A percentile compares a stretch with the other conserved stretches of the same genome.
Conservation (phyloP, 2,329 filamentous ascomycete genomes). For the Calonectria multiphialidica region DNA sequence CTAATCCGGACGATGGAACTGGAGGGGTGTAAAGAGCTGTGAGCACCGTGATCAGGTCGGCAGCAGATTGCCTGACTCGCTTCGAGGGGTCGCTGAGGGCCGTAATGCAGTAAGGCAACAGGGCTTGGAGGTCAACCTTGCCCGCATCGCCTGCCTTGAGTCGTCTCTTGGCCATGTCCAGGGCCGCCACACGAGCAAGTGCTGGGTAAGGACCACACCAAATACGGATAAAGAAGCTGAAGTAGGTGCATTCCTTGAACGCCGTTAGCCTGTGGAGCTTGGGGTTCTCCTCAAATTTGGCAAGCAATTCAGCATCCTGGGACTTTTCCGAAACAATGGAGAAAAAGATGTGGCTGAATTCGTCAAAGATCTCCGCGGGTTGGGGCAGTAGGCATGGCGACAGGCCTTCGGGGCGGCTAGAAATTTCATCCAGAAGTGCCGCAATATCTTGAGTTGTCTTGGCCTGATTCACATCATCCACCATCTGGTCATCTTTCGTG, state of each 20-base stretch:
- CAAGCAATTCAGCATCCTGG: constrained; percentile 53
- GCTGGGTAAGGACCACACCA: constrained; percentile 81
- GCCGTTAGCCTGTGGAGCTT: constrained; percentile 67
- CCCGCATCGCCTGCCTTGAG: constrained; percentile 64
- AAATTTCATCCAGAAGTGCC: constrained; percentile 53
- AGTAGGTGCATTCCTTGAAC: constrained; percentile 72
- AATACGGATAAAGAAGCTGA: constrained; percentile 81
- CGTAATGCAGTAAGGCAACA: constrained; percentile 85
- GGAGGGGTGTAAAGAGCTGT: constrained; percentile 59
- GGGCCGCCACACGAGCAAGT: constrained; percentile 75
- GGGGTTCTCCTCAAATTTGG: constrained; percentile 66
- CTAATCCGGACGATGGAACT: constrained; percentile 52
- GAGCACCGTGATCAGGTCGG: constrained; percentile 72
- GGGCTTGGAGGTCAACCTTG: constrained; percentile 77
- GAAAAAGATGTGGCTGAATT: constrained; percentile 71
- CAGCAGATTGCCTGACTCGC: constrained; percentile 81
- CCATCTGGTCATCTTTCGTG: constrained; percentile 56
- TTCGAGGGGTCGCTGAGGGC: constrained; percentile 82
- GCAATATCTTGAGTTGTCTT: constrained; percentile 54
- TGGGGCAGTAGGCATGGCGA: constrained; percentile 66
- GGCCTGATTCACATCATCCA: constrained; percentile 37
- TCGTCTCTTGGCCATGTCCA: constrained; percentile 72
- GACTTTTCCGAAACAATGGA: constrained; percentile 61
- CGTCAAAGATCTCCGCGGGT: constrained; percentile 65
- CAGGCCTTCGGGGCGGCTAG: constrained; percentile 51